These are phyloP conservation scores for Cyclotella cryptica DNA, from an alignment of 108 stramenopile species.

Conservation along the genomic window DNA sequence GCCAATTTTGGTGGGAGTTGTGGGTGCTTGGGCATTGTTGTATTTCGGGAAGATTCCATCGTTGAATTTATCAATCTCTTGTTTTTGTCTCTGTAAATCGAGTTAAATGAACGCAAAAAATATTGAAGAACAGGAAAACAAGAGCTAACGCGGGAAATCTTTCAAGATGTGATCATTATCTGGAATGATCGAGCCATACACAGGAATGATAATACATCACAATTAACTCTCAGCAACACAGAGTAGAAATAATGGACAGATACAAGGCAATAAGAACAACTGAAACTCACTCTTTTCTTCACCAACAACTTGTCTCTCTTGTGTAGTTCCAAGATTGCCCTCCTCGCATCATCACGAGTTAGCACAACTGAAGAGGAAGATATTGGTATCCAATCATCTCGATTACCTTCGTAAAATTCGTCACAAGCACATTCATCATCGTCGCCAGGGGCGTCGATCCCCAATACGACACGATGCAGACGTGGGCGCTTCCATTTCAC, in stretches of 20 bases:
- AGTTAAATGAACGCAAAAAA: background rate
- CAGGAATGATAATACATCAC: too few species aligned
- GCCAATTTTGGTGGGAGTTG: slow-evolving; percentile 9
- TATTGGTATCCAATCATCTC: slow-evolving; percentile 39
- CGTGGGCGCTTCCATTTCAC: slow-evolving; percentile 53
- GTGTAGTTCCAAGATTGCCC: slow-evolving; percentile 32
- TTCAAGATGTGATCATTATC: too few species aligned
- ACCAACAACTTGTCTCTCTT: slow-evolving; percentile 21
- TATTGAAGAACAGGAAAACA: too few species aligned
- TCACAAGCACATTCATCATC: background rate
- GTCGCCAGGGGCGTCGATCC: slow-evolving; percentile 1
- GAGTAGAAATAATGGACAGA: background rate
- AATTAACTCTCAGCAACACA: background rate
- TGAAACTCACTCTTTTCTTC: background rate
- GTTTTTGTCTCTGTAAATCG: background rate
- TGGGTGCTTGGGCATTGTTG: background rate
- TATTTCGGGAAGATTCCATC: background rate
- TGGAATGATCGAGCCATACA: too few species aligned
- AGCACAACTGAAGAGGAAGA: slow-evolving; percentile 34
- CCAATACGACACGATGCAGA: slow-evolving; percentile 36
- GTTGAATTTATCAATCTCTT: background rate
- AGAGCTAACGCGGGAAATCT: too few species aligned
- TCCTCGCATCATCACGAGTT: slow-evolving; percentile 39
- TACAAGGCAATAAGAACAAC: background rate
- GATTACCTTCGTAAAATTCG: background rate